Conservation (phyloP, 129 eudicot species). For the Gnaphalium uliginosum region DNA sequence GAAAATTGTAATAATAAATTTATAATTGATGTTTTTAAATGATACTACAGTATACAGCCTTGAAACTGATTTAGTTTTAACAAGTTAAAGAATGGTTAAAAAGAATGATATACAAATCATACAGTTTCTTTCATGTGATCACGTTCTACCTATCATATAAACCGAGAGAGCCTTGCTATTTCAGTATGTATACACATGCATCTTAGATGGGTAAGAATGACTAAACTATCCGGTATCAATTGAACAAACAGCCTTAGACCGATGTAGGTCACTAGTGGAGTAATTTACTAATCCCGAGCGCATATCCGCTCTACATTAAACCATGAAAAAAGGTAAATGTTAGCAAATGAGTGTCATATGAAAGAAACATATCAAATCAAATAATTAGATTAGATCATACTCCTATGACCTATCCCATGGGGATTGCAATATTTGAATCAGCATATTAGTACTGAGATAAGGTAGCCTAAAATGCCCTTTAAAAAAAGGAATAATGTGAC, state of each 20-base stretch:
- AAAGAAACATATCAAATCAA: too few relatives aligned
- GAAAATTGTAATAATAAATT: slow-evolving; percentile 6
- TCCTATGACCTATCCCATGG: too few relatives aligned
- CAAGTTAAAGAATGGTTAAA: slow-evolving; percentile 35
- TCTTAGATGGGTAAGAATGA: slow-evolving; percentile 17
- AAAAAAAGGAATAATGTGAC: too few relatives aligned
- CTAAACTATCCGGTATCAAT: slow-evolving; percentile 24
- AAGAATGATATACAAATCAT: slow-evolving; percentile 42
- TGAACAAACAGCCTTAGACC: slow-evolving; percentile 18
- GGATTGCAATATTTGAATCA: too few relatives aligned
- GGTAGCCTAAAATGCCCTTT: too few relatives aligned
- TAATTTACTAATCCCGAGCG: slow-evolving; percentile 49
- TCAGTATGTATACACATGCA: slow-evolving; percentile 36
- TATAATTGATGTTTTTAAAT: slow-evolving; percentile 12
- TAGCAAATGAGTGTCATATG: neutral
- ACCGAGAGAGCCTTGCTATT: slow-evolving; percentile 32
- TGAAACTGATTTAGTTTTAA: slow-evolving; percentile 30
- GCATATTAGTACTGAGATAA: too few relatives aligned
- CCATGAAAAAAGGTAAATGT: slow-evolving; percentile 23
- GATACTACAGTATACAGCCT: slow-evolving; percentile 36
- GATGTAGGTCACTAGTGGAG: slow-evolving; percentile 9
- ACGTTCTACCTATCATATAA: slow-evolving; percentile 35
- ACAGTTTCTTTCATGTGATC: slow-evolving; percentile 27
- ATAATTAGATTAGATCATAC: too few relatives aligned
- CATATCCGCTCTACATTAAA: slow-evolving; percentile 71